Base-by-base conservation (phyloP, 805 yeast species). In the Candida anglica region DNA sequence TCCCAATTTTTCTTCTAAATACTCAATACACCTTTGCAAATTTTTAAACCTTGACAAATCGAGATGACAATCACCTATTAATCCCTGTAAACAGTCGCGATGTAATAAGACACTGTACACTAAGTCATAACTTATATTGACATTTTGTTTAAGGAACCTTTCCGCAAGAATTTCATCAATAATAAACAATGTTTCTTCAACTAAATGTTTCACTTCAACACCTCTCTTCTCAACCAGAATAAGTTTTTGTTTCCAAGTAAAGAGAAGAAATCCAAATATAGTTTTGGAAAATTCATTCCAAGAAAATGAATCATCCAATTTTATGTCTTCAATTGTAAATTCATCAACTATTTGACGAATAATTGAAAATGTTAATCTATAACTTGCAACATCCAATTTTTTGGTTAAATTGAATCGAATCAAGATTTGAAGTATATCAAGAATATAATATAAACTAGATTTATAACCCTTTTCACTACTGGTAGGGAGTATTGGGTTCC, bases 341-440 rank as follows among this genome's bases (percentile, higher is more conserved):
- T 37, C 43, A 7, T 32, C 21, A n/a, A 43, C 27, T 9, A 60
- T 43, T 35, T 53, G 57, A 33, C 52, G 53, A 11, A 58, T 35
- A 15, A 58, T 50, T 19, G 48, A 47, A 11, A 54, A 31, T 1
- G 56, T 53, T 32, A 63, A 37, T 31, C 50, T 52, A 33, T 43
- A 55, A 36, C 61, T 62, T 14, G 47, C 56, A 5, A 60, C 36
- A 39, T 60, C 58, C 23, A 68, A 40, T 32, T 50, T 57, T 30
- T 52, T 58, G 24, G 70, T 62, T 31, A 66, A 46, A 36, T 68
- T 68, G 48, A 58, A 67, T 25, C 71, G 34, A 6, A 63, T 20
- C 15, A 62, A 47, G 21, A 56, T 47, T 28, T 52, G 58, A 5
- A 59, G 29, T 17, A 44, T 39, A 38, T 63, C 69, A 23, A 63